These are phyloP conservation scores for Paramecium primaurelia DNA, from an alignment of 73 alveolate genomes.

Conservation along the genomic window DNA sequence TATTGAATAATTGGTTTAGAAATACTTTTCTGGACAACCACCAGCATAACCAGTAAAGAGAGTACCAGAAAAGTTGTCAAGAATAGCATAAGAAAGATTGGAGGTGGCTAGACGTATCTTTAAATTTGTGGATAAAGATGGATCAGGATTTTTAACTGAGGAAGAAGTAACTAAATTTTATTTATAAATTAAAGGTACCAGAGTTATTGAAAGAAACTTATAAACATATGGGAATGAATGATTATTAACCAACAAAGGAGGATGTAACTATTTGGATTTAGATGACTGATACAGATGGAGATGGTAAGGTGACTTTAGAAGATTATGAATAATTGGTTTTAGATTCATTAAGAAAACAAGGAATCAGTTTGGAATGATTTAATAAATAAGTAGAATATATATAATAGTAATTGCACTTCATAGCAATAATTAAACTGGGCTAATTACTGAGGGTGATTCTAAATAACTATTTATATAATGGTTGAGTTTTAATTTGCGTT, in stretches of 20 bases:
- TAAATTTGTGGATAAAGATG: constrained; percentile 19
- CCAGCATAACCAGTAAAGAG: constrained; percentile 36
- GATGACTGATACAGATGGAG: constrained; percentile 57
- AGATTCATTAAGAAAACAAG: constrained; percentile 15
- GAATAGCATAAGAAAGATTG: constrained; percentile 4
- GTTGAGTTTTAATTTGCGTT: constrained; percentile 3
- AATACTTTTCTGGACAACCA: background rate
- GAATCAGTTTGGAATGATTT: constrained; percentile 48
- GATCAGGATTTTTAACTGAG: constrained; percentile 19
- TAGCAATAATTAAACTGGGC: constrained; percentile 12
- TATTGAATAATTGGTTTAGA: constrained; percentile 8
- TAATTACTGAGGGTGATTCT: constrained; percentile 23
- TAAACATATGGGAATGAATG: constrained; percentile 47
- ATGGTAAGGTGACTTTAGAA: constrained; percentile 51
- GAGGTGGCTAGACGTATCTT: constrained; percentile 38
- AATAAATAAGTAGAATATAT: background rate
- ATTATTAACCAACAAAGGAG: constrained; percentile 53
- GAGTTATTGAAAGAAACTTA: constrained; percentile 43
- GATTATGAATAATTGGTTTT: constrained; percentile 52
- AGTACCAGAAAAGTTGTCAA: constrained; percentile 20
- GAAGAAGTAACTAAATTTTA: background rate
- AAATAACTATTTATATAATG: background rate
- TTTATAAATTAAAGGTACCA: background rate
- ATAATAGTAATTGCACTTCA: background rate
- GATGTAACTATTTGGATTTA: constrained; percentile 52